Evolutionary conservation across 1,284 basidiomycete genomes (phyloP).

Genomic region (Ceratobasidium sp.): DNA sequence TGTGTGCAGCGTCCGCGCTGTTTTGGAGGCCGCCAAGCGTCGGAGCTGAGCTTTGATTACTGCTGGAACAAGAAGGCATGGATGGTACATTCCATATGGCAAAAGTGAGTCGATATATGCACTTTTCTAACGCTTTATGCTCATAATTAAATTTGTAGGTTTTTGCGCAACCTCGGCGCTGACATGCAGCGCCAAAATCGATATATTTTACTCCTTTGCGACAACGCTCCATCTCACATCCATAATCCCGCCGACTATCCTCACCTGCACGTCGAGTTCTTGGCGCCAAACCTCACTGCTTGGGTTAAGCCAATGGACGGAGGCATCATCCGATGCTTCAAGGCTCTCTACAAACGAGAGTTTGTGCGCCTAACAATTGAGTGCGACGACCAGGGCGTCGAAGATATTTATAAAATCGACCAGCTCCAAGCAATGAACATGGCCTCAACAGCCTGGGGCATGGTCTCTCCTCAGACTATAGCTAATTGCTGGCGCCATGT

Average conservation of each 20-base stretch:
- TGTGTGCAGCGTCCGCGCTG: slow-evolving; percentile 50
- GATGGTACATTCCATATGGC: slow-evolving; percentile 52
- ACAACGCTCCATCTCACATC: slow-evolving; percentile 28
- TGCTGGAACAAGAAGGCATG: slow-evolving; percentile 53
- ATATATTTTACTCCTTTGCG: slow-evolving; percentile 21
- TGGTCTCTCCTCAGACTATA: slow-evolving; percentile 20
- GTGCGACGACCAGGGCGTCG: slow-evolving; percentile 19
- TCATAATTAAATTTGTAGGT: slow-evolving; percentile 13
- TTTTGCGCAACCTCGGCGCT: background rate
- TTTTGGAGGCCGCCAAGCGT: slow-evolving; percentile 48
- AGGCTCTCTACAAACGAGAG: slow-evolving; percentile 24
- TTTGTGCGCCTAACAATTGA: slow-evolving; percentile 13
- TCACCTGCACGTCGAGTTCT: slow-evolving; percentile 19
- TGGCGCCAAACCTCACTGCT: slow-evolving; percentile 37
- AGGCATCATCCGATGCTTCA: slow-evolving; percentile 35
- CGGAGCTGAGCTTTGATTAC: slow-evolving; percentile 52
- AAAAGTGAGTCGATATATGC: slow-evolving; percentile 5
- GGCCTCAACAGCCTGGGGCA: slow-evolving; percentile 45
- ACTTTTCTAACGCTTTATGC: background rate
- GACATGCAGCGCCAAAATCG: background rate
- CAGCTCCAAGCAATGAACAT: slow-evolving; percentile 46
- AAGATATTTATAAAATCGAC: slow-evolving; percentile 34
- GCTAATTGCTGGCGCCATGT: slow-evolving; percentile 39
- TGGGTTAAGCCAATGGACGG: slow-evolving; percentile 37
- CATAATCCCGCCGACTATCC: slow-evolving; percentile 7